These are phyloP conservation scores for Vigna radiata DNA, from an alignment of 306 rosid species.

Conservation along the genomic window DNA sequence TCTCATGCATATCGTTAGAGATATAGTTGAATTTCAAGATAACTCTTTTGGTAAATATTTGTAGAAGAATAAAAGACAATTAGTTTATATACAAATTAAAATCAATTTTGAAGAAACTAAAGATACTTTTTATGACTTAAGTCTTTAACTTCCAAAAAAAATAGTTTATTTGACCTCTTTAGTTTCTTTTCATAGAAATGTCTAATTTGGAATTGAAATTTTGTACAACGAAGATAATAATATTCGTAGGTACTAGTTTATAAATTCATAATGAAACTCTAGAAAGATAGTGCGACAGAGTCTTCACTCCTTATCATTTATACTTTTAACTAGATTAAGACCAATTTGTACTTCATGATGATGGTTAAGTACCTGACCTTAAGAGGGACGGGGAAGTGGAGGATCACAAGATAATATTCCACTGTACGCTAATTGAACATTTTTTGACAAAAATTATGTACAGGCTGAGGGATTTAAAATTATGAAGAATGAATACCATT, in stretches of 20 bases:
- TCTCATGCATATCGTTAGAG: not conserved
- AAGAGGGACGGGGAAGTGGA: not conserved
- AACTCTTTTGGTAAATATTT: not conserved
- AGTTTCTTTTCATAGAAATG: not conserved
- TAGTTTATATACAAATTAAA: not conserved
- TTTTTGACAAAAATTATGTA: conserved; percentile 26
- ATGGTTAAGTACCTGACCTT: not conserved
- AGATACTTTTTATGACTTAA: not conserved
- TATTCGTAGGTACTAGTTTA: not conserved
- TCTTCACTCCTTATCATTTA: not conserved
- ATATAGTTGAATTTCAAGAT: not conserved
- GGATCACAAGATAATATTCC: not conserved
- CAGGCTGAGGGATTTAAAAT: conserved; percentile 59
- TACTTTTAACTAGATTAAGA: not conserved
- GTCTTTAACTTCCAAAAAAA: not conserved
- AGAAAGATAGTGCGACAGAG: not conserved
- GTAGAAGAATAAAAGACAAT: not conserved
- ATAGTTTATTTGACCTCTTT: too few species aligned
- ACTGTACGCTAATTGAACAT: conserved; percentile 16
- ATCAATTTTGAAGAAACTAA: not conserved
- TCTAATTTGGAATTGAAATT: not conserved
- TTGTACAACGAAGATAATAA: not conserved
- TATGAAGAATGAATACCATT: conserved; percentile 43
- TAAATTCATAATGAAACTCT: not conserved
- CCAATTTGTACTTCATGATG: not conserved